phyloP scores from a whole-genome alignment of 2,329 filamentous ascomycete genomes.

The Fusarium ambrosium region DNA sequence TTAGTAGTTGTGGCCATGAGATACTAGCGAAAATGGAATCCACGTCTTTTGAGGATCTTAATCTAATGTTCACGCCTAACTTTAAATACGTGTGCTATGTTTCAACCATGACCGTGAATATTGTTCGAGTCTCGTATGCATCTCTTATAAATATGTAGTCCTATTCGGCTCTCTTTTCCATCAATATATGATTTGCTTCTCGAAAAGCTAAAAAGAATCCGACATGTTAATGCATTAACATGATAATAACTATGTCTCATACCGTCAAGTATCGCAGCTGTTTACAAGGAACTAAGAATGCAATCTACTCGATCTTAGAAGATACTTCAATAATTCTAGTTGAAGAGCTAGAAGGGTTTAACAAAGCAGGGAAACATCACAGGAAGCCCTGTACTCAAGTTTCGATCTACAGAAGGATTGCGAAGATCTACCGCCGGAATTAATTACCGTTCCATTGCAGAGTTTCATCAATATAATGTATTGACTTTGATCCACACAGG shows the following conservation, averaged over 20 bases:
- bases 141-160: too few relatives aligned
- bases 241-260: neutral
- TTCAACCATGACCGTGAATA: neutral
- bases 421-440: neutral
- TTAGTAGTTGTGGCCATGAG: neutral
- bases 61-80: neutral
- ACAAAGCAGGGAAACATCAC: neutral
- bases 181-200: neutral
- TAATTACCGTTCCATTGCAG: neutral
- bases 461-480: neutral
- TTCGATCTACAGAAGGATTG: neutral
- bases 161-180: neutral
- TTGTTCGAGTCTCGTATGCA: too few relatives aligned
- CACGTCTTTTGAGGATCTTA: neutral
- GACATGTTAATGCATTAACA: neutral
- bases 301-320: neutral
- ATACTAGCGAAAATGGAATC: slow-evolving; percentile 4
- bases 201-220: neutral
- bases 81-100: too few relatives aligned
- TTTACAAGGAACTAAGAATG: too few relatives aligned
- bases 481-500: neutral
- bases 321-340: neutral
- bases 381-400: neutral
- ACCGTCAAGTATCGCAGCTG: neutral
- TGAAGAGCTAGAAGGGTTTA: neutral